These are phyloP conservation scores for Podospora appendiculata DNA, from an alignment of 495 filamentous ascomycete genomes.

Conservation along the genomic window DNA sequence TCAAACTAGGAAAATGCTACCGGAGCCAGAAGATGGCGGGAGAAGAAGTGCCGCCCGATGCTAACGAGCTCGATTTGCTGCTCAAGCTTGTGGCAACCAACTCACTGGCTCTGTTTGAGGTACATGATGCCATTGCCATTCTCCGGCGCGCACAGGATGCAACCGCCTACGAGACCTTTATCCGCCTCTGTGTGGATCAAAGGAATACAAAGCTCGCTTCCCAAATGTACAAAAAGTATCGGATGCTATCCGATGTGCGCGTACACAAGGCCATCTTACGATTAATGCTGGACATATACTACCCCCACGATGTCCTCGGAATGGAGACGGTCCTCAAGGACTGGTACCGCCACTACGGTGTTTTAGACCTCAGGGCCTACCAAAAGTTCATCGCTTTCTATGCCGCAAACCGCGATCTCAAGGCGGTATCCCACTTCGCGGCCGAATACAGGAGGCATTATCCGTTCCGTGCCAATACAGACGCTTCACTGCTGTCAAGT, in stretches of 20 bases:
- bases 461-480: slow-evolving; percentile 27
- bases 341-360: slow-evolving; percentile 34
- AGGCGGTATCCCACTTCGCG: slow-evolving; percentile 47
- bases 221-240: slow-evolving; percentile 28
- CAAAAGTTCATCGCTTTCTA: slow-evolving; percentile 43
- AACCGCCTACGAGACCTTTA: slow-evolving; percentile 21
- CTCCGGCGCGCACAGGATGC: slow-evolving; percentile 19
- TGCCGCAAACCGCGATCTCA: slow-evolving; percentile 46
- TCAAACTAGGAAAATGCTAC: not conserved
- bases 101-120: slow-evolving; percentile 11
- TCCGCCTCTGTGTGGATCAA: slow-evolving; percentile 9
- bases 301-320: slow-evolving; percentile 27
- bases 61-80: slow-evolving; percentile 2
- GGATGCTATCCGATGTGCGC: slow-evolving; percentile 16
- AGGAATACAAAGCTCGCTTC: slow-evolving; percentile 15
- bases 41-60: not conserved
- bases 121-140: slow-evolving; percentile 13
- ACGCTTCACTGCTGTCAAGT: slow-evolving; percentile 27
- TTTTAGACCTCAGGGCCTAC: slow-evolving; percentile 35
- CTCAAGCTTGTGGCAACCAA: slow-evolving; percentile 9
- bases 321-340: slow-evolving; percentile 48
- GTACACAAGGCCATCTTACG: slow-evolving; percentile 6
- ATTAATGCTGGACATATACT: slow-evolving; percentile 25
- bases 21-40: not conserved
- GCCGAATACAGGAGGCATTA: slow-evolving; percentile 33